Conservation (phyloP, 176 grass and related monocot species). For the Juncus effusus region DNA sequence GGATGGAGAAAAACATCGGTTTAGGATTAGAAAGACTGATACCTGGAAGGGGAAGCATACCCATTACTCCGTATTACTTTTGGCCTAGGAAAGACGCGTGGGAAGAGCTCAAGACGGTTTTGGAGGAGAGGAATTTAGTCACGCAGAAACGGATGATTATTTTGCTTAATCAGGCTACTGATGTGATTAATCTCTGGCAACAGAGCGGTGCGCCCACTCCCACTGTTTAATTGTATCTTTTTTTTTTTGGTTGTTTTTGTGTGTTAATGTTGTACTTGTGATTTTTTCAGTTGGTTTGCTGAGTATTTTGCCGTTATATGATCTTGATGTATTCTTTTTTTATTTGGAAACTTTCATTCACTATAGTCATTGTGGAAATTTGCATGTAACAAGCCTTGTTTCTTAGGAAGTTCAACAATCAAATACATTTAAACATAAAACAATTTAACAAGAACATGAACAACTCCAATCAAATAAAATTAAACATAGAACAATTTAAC, state of each 20-base stretch:
- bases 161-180: constrained; percentile 84
- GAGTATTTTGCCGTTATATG: too few relatives aligned
- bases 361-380: not conserved
- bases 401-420: too few relatives aligned
- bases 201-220: constrained; percentile 46
- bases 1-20: constrained; percentile 94
- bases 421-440: too few relatives aligned
- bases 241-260: too few relatives aligned
- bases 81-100: constrained; percentile 82
- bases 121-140: constrained; percentile 66
- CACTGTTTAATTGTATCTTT: constrained; percentile 1
- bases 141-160: constrained; percentile 90
- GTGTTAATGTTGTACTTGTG: too few relatives aligned
- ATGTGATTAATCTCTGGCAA: constrained; percentile 93
- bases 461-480: too few relatives aligned
- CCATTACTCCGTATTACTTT: constrained; percentile 75
- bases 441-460: too few relatives aligned
- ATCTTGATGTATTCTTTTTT: too few relatives aligned
- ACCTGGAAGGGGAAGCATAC: constrained; percentile 53
- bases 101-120: constrained; percentile 69
- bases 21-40: constrained; percentile 53
- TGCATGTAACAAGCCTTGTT: too few relatives aligned
- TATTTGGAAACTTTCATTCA: constrained; percentile 15
- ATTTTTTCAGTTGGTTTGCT: too few relatives aligned
- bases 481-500: too few relatives aligned